Evolutionary conservation across 2,329 filamentous ascomycete species (phyloP), one percentile per base, ranked within the genome.

Genomic region (Grosmannia penicillata): DNA sequence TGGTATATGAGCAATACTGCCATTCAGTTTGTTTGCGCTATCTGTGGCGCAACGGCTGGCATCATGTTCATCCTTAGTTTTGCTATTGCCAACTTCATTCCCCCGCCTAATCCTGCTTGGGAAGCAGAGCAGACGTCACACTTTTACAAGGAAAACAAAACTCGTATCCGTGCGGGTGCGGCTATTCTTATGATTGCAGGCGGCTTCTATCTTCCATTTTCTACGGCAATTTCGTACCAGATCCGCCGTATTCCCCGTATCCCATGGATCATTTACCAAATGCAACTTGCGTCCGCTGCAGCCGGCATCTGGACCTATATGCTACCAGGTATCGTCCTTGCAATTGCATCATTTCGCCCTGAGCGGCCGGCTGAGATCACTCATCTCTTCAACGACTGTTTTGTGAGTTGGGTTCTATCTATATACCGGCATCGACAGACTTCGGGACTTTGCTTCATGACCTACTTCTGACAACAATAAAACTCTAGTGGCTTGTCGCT

Each of bases 181-280:
- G 29, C 37, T 14, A 32, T 42, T 14, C 29, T 39, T 8, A 42
- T 42, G 40, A 39, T 42, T 22, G 17, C 33, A 2, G 40, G 40
- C 21, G 40, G 36, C 8, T 42, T 42, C 19, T 42, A 39, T 25
- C 24, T 42, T 2, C 40, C 40, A 7, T 42, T 42, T 21, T 42
- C 36, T 7, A 35, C 36, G 1, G 40, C 40, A 15, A 42, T 42
- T 15, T 38, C 40, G 2, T 38, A 42, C 33, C 40, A 42, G 33
- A 42, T 42, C 11, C 40, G 37, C 24, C 40, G 40, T 21, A 33
- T 42, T n/a, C 40, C 40, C 10, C 23, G 30, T 4, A 32, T 42
- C 11, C 40, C 40, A 4, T 42, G 37, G 33, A 42, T 42, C 15
- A 38, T 39, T 22, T 33, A 38, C 28, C 36, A 42, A 21, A 32